These are phyloP conservation scores for Neurospora sp. DNA, from an alignment of 495 filamentous ascomycete species.

Conservation along the genomic window DNA sequence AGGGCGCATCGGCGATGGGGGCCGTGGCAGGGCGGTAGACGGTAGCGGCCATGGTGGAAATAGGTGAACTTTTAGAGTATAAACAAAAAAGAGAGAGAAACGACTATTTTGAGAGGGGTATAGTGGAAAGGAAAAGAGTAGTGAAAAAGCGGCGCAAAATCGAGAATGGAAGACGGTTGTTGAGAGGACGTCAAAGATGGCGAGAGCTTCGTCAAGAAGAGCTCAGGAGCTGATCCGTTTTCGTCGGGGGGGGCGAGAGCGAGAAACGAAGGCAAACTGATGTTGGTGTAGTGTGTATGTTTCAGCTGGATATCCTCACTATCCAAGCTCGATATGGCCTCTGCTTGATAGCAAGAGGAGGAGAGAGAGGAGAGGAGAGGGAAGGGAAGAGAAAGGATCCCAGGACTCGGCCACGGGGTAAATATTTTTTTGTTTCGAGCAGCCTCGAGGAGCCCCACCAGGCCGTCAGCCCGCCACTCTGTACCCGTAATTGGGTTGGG, in stretches of 20 bases:
- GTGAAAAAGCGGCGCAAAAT: neutral
- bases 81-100: neutral
- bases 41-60: slow-evolving; percentile 27
- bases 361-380: neutral
- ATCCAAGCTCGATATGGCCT: neutral
- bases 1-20: slow-evolving; percentile 31
- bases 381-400: neutral
- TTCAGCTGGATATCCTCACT: neutral
- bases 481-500: neutral
- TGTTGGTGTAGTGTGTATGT: neutral
- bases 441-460: neutral
- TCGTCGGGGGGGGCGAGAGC: neutral
- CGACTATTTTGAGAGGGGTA: neutral
- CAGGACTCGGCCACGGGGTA: neutral
- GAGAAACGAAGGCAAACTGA: neutral
- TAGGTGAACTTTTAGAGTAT: neutral
- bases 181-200: neutral
- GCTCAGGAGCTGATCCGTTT: slow-evolving; percentile 1
- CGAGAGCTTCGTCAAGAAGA: slow-evolving; percentile 6
- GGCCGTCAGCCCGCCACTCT: neutral
- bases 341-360: neutral
- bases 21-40: slow-evolving; percentile 48
- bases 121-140: neutral
- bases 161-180: slow-evolving; percentile 1
- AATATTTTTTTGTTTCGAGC: neutral